A percentile compares a stretch with the other conserved stretches of the same genome.
Evolutionary conservation across 306 rosid genomes (phyloP).

Genomic region (cucumber (Cucumis sativus)): DNA sequence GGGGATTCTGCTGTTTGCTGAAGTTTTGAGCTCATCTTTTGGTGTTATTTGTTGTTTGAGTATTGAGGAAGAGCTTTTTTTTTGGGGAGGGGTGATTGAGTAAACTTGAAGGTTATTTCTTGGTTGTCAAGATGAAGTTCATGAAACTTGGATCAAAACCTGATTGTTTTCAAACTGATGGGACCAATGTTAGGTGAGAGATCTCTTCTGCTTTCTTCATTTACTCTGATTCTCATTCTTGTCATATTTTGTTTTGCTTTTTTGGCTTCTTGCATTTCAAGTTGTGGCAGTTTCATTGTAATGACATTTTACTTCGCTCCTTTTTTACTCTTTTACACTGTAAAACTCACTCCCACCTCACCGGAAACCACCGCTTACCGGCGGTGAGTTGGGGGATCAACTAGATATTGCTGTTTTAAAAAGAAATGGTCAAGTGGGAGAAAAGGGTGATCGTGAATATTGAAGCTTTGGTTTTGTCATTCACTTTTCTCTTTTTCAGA

Average conservation of each 20-base stretch:
- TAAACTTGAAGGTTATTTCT: constrained; percentile 24
- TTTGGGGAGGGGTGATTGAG: not conserved
- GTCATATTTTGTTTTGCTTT: not conserved
- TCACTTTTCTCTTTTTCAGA: not conserved
- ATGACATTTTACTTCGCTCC: not conserved
- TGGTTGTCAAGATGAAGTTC: constrained; percentile 69
- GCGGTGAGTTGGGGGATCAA: not conserved
- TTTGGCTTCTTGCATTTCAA: constrained; percentile 3
- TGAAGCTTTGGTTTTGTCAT: not conserved
- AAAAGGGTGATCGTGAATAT: not conserved
- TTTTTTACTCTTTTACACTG: not conserved
- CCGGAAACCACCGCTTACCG: not conserved
- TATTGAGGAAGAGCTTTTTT: constrained; percentile 17
- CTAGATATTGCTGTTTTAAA: not conserved
- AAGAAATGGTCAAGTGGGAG: not conserved
- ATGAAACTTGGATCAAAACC: constrained; percentile 99
- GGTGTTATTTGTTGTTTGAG: constrained; percentile 19
- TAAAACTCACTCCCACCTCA: not conserved
- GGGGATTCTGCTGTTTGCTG: not conserved
- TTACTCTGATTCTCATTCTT: not conserved
- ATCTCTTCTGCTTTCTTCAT: constrained; percentile 16
- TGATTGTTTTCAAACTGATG: constrained; percentile 75
- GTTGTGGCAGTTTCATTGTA: not conserved
- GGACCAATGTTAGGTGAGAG: constrained; percentile 74
- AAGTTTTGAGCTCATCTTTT: constrained; percentile 9